phyloP scores from a whole-genome alignment of 306 rosid genomes.

The Trifolium subterraneum region DNA sequence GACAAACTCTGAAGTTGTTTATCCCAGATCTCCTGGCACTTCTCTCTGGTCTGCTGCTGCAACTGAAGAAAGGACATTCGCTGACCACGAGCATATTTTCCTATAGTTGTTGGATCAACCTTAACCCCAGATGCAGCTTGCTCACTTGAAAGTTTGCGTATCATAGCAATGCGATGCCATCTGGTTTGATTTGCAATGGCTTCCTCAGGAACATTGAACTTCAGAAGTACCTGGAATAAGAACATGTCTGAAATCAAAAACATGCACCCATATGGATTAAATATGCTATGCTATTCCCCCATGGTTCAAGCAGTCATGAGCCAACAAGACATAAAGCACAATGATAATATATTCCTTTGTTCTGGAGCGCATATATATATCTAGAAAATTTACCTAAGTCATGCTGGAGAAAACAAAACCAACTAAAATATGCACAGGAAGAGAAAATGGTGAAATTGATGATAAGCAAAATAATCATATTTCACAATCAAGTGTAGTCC shows the following conservation, averaged over 20 bases:
- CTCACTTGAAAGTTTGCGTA: conserved; percentile 97
- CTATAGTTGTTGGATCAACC: conserved; percentile 93
- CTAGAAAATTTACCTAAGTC: conserved; percentile 22
- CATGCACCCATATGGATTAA: not conserved
- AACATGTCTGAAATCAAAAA: conserved; percentile 35
- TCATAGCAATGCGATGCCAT: conserved; percentile 99
- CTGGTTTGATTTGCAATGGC: conserved; percentile 86
- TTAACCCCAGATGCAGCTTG: conserved; percentile 97
- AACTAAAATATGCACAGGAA: conserved; percentile 3
- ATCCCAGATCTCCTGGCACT: conserved; percentile 99
- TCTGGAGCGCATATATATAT: not conserved
- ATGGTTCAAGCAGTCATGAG: conserved; percentile 13
- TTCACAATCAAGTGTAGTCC: conserved; percentile 13
- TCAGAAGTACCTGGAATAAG: conserved; percentile 80
- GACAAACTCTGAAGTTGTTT: conserved; percentile 86
- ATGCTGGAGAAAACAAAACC: conserved; percentile 24
- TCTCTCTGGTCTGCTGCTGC: conserved; percentile 97
- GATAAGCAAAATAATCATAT: conserved; percentile 18
- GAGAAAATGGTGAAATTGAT: conserved; percentile 5
- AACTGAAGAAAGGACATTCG: conserved; percentile 98
- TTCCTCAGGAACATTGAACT: conserved; percentile 92
- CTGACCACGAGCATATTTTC: conserved; percentile 98
- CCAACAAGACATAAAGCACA: conserved; percentile 27
- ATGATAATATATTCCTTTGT: not conserved
- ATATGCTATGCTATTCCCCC: conserved; percentile 18